Evolutionary conservation across 2,329 filamentous ascomycete genomes (phyloP), one percentile per base, ranked within the genome.

Genomic region (Pyrenochaeta sp.): DNA sequence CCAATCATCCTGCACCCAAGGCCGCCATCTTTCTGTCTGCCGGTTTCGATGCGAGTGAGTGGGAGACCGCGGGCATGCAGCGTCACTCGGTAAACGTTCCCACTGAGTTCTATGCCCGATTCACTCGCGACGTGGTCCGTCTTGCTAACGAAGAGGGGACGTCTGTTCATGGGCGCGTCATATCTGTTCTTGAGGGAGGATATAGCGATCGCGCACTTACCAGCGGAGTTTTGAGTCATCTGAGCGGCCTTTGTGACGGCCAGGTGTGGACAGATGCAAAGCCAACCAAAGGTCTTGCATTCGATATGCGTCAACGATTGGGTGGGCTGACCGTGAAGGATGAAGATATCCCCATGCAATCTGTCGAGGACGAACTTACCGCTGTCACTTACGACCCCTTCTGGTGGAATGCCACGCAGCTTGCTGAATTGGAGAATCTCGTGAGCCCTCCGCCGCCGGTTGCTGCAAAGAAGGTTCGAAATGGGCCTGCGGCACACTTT

Each of bases 11-110:
- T 22, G 75, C 76, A 17, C 88, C 91, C 3, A 93, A 87, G 61
- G 89, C 89, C 2, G 93, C 90, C 22, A 91, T 99, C 31, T 99
- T 99, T 73, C 75, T 99, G 35, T 97, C 93, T 31, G 92, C 94
- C 2, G 95, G 94, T 0, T 99, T 99, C 55, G 94, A 99, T 72
- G 94, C 94, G 3, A 96, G 92, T 65, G 91, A 99, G 67, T 95
- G 89, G 85, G 94, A 99, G 69, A 86, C 88, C 13, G 78, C 82
- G 3, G 90, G 90, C 3, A 99, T 99, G 94, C 94, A 99, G 72
- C 83, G 94, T 32, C 94, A 99, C 71, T 87, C 89, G 44, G 92
- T 96, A 61, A 96, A 96, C 63, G 94, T 99, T 2, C 93, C 94
- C 0, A 99, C 93, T 0, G 90, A 93, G 39, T 99, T 99, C 68